A percentile compares a stretch with the other conserved stretches of the same genome.
phyloP scores from a whole-genome alignment of 352 stramenopile species.

The Globisporangium echinulatum region DNA sequence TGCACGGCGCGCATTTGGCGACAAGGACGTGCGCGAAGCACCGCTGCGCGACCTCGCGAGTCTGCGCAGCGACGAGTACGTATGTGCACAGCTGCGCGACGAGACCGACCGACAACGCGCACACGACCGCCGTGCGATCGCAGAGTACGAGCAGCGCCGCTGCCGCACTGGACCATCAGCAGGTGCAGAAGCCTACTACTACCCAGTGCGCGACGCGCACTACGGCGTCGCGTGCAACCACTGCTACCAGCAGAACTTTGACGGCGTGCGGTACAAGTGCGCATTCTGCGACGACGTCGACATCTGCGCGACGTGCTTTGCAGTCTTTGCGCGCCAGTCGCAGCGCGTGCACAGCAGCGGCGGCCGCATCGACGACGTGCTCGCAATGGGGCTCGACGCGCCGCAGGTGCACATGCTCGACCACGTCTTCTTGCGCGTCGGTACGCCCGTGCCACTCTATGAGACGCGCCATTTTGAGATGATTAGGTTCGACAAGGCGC shows the following conservation, averaged over 20 bases:
- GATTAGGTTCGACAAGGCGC: conserved; percentile 20
- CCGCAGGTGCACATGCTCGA: conserved; percentile 29
- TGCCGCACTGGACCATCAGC: not conserved
- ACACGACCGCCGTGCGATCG: conserved; percentile 20
- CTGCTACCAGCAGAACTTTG: conserved; percentile 53
- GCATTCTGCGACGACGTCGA: conserved; percentile 65
- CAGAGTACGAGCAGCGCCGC: conserved; percentile 14
- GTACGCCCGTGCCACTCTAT: conserved; percentile 59
- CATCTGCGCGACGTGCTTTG: conserved; percentile 58
- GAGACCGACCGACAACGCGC: conserved; percentile 19
- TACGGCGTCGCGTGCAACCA: conserved; percentile 67
- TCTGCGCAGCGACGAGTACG: conserved; percentile 9
- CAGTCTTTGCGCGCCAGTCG: conserved; percentile 26
- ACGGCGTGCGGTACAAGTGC: conserved; percentile 63
- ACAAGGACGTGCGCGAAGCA: conserved; percentile 13
- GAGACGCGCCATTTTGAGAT: conserved; percentile 44
- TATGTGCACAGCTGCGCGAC: conserved; percentile 3
- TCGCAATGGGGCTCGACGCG: conserved; percentile 2
- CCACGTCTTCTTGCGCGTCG: conserved; percentile 62
- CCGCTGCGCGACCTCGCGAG: conserved; percentile 13
- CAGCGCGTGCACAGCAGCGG: not conserved
- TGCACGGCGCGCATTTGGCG: conserved; percentile 40
- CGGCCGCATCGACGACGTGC: conserved; percentile 8
- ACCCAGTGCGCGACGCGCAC: conserved; percentile 45
- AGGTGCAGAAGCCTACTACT: conserved; percentile 22